A percentile compares a stretch with the other conserved stretches of the same genome.
Conservation (phyloP, 208 protist species). For the Trypanosoma lewisi region DNA sequence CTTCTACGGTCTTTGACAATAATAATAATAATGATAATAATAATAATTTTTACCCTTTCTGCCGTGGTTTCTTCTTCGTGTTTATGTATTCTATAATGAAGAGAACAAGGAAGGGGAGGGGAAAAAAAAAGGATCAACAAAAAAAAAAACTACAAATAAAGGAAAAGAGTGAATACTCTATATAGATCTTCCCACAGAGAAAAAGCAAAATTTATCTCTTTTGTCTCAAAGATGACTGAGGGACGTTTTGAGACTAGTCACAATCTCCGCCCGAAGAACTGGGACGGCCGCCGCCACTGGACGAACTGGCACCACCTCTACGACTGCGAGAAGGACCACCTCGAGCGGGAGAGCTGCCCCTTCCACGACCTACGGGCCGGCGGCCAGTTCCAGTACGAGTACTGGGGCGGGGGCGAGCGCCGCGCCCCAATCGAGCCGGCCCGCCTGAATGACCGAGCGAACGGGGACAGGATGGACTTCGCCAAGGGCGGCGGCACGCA, state of each 20-base stretch:
- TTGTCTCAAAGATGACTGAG: slow-evolving; percentile 70
- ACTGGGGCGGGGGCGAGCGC: slow-evolving; percentile 58
- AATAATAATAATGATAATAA: no score
- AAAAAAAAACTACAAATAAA: not conserved
- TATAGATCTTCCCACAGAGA: no score
- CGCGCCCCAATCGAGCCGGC: slow-evolving; percentile 47
- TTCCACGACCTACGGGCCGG: slow-evolving; percentile 88
- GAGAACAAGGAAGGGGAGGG: no score
- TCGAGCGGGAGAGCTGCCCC: slow-evolving; percentile 80
- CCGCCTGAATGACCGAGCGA: slow-evolving; percentile 49
- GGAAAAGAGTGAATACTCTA: not conserved
- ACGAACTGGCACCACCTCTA: slow-evolving; percentile 91
- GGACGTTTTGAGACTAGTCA: slow-evolving; percentile 87
- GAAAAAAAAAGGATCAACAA: no score
- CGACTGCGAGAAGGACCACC: slow-evolving; percentile 86
- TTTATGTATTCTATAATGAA: no score
- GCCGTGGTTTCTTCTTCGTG: no score
- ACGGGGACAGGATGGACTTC: slow-evolving; percentile 87
- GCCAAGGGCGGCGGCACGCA: slow-evolving; percentile 52
- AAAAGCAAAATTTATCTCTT: not conserved
- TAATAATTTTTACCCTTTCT: no score
- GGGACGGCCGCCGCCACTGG: slow-evolving; percentile 88
- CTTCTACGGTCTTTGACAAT: no score
- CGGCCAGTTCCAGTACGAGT: slow-evolving; percentile 90
- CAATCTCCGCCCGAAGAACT: slow-evolving; percentile 90